A percentile compares a stretch with the other conserved stretches of the same genome.
phyloP scores from a whole-genome alignment of 2,329 filamentous ascomycete genomes.

The Alternaria incomplexa region DNA sequence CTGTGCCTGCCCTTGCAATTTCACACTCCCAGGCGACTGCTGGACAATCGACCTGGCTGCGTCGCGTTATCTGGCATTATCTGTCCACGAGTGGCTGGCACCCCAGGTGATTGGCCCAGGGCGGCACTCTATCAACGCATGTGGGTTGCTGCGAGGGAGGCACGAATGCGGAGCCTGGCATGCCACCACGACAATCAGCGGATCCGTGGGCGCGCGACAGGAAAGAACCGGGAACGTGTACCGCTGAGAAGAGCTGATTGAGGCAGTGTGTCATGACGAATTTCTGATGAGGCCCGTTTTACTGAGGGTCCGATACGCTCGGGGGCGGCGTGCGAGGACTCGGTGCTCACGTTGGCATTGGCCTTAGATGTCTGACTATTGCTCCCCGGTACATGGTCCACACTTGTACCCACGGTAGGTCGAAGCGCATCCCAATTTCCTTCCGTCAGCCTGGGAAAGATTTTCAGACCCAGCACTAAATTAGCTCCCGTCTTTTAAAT shows the following conservation, averaged over 20 bases:
- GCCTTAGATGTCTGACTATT: slow-evolving; percentile 18
- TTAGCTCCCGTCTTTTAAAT: slow-evolving; percentile 44
- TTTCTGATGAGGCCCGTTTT: slow-evolving; percentile 12
- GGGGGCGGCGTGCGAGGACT: slow-evolving; percentile 1
- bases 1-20: slow-evolving; percentile 22
- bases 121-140: slow-evolving; percentile 18
- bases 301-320: slow-evolving; percentile 11
- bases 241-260: slow-evolving; percentile 21
- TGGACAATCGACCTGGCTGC: slow-evolving; percentile 14
- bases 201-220: slow-evolving; percentile 13
- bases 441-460: slow-evolving; percentile 32
- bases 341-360: slow-evolving; percentile 4
- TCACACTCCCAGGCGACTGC: slow-evolving; percentile 11
- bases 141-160: slow-evolving; percentile 24
- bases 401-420: slow-evolving; percentile 26
- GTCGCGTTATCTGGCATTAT: slow-evolving; percentile 34
- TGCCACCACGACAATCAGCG: slow-evolving; percentile 14
- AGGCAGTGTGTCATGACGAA: slow-evolving; percentile 25
- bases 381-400: slow-evolving; percentile 12
- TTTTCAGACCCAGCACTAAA: slow-evolving; percentile 37
- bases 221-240: slow-evolving; percentile 19
- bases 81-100: slow-evolving; percentile 11
- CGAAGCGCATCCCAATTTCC: slow-evolving; percentile 29
- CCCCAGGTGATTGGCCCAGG: slow-evolving; percentile 32
- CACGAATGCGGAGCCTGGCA: slow-evolving; percentile 18